These are phyloP conservation scores for Colletotrichum camelliae DNA, from an alignment of 2,329 filamentous ascomycete genomes.

Conservation along the genomic window DNA sequence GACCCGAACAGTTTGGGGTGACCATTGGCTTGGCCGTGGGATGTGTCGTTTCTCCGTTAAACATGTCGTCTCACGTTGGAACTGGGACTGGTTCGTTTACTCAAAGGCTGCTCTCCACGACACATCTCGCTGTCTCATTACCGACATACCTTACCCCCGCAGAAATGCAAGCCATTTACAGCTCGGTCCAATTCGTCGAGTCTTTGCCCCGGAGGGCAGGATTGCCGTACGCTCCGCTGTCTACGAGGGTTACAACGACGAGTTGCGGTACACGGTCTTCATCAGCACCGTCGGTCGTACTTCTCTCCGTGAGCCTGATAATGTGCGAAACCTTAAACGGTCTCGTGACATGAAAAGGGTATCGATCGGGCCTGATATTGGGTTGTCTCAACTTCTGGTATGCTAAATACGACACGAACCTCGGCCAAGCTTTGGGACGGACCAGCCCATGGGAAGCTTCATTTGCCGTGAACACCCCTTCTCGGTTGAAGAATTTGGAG, in stretches of 20 bases:
- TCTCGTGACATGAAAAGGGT: background rate
- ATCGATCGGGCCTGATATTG: background rate
- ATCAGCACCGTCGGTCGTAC: background rate
- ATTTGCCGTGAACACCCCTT: background rate
- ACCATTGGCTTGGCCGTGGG: constrained; percentile 40
- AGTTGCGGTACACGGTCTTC: constrained; percentile 1
- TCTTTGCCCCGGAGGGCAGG: background rate
- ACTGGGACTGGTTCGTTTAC: background rate
- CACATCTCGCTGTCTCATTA: background rate
- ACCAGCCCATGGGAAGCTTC: constrained; percentile 2
- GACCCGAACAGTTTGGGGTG: constrained; percentile 40
- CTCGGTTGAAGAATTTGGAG: background rate
- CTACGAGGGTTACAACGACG: background rate
- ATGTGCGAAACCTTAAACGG: background rate
- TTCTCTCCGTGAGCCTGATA: background rate
- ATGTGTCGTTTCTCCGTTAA: constrained; percentile 12
- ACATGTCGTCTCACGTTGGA: background rate
- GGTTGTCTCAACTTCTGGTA: background rate
- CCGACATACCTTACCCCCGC: background rate
- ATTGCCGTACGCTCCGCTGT: background rate
- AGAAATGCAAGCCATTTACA: background rate
- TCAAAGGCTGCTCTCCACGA: background rate
- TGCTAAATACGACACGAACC: background rate
- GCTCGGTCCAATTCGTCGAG: background rate
- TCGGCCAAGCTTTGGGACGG: constrained; percentile 1